phyloP scores from a whole-genome alignment of 352 stramenopile species.

The Globisporangium cederbergense region DNA sequence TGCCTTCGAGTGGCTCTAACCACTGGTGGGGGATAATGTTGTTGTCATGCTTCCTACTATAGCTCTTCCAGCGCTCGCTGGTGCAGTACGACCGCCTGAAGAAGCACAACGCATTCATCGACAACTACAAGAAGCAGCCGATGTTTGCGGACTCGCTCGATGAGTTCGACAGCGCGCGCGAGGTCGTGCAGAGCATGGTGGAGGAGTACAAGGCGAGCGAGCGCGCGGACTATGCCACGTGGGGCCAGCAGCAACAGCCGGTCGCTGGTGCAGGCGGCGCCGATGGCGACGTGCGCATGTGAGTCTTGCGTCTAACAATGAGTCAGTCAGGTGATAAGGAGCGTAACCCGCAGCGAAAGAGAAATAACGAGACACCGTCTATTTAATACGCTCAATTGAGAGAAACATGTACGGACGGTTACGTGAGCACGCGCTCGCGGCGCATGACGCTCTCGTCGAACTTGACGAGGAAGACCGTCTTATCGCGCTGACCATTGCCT shows the following conservation, averaged over 20 bases:
- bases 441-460: constrained; percentile 84
- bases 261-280: constrained; percentile 4
- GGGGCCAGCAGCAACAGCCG: constrained; percentile 35
- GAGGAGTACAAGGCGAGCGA: constrained; percentile 87
- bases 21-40: not conserved
- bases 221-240: constrained; percentile 73
- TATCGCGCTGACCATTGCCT: constrained; percentile 49
- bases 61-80: constrained; percentile 88
- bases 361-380: constrained; percentile 14
- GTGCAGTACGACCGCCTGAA: constrained; percentile 97
- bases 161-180: constrained; percentile 83
- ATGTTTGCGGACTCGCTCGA: constrained; percentile 93
- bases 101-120: constrained; percentile 98
- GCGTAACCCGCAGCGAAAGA: not conserved
- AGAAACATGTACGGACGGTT: not conserved
- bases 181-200: constrained; percentile 81
- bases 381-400: constrained; percentile 19
- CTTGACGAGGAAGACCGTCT: constrained; percentile 87
- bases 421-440: constrained; percentile 67
- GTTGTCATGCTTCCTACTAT: not conserved
- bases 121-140: constrained; percentile 98
- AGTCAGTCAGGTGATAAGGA: not conserved
- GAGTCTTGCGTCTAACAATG: not conserved
- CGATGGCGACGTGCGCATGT: constrained; percentile 54
- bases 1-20: not conserved